Conservation (phyloP, 1,284 basidiomycete species). For the Trametes polyzona region DNA sequence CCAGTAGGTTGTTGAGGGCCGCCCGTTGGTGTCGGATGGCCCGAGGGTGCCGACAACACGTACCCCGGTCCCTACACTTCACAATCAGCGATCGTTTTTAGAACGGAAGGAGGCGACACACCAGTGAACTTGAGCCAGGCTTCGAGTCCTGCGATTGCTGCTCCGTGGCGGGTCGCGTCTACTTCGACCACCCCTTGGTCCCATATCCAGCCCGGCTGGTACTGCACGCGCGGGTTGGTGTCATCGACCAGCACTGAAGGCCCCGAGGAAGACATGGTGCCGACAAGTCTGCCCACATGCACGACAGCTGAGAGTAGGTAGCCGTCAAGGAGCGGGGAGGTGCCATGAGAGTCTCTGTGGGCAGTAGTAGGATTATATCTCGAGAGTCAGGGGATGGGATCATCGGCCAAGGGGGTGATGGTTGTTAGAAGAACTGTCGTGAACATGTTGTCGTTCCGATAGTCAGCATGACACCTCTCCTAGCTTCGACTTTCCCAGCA, state of each 20-base stretch:
- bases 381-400: no score
- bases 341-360: no score
- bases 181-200: constrained; percentile 8
- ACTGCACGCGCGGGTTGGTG: constrained; percentile 16
- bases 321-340: no score
- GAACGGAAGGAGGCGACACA: neutral
- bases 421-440: no score
- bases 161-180: neutral
- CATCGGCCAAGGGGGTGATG: no score
- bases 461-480: no score
- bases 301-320: no score
- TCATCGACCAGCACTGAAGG: neutral
- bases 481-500: no score
- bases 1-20: constrained; percentile 16
- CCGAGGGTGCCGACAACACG: constrained; percentile 22
- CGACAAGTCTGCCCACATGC: neutral
- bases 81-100: no score
- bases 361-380: no score
- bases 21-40: constrained; percentile 9
- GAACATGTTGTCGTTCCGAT: no score
- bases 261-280: neutral
- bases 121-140: neutral
- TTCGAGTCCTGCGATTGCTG: neutral
- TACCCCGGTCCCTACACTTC: constrained; percentile 23
- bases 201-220: constrained; percentile 18